Conservation (phyloP, 768 basidiomycete genomes). For the Tricholoma sp. region DNA sequence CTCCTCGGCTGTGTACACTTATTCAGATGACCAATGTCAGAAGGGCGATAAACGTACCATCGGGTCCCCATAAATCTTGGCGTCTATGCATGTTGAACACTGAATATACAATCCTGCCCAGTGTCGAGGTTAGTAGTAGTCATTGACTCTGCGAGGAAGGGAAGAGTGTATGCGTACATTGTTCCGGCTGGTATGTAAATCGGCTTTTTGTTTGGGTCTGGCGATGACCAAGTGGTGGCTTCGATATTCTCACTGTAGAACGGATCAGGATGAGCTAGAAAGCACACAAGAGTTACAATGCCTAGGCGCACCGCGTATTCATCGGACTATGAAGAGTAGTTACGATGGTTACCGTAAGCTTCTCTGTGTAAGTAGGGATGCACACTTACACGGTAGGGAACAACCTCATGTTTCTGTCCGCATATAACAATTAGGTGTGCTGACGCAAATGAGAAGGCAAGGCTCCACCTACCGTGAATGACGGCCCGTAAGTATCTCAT, state of each 20-base stretch:
- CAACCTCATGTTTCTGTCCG: slow-evolving; percentile 45
- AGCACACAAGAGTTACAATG: no score
- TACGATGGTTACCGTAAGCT: no score
- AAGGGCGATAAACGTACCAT: slow-evolving; percentile 35
- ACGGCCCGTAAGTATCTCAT: slow-evolving; percentile 65
- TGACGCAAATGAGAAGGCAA: neutral
- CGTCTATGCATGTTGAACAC: slow-evolving; percentile 64
- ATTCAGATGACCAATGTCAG: no score
- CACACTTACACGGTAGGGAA: slow-evolving; percentile 55
- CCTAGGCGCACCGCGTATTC: no score
- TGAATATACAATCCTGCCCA: no score
- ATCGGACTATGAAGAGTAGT: no score
- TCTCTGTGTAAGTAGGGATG: no score
- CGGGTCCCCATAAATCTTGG: slow-evolving; percentile 67
- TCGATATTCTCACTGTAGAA: slow-evolving; percentile 37
- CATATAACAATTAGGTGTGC: neutral
- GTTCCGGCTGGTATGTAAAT: slow-evolving; percentile 50
- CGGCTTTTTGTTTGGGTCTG: slow-evolving; percentile 40
- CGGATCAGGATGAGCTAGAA: neutral
- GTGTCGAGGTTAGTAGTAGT: no score
- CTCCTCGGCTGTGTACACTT: slow-evolving; percentile 42
- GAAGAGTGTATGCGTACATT: slow-evolving; percentile 26
- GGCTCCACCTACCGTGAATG: slow-evolving; percentile 47
- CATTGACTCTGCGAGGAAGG: slow-evolving; percentile 23
- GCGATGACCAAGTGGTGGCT: slow-evolving; percentile 43